Percentiles rank a stretch among this genome's conserved stretches.
These are phyloP conservation scores for Lactarius psammicola DNA, from an alignment of 768 basidiomycete species.

Conservation along the genomic window DNA sequence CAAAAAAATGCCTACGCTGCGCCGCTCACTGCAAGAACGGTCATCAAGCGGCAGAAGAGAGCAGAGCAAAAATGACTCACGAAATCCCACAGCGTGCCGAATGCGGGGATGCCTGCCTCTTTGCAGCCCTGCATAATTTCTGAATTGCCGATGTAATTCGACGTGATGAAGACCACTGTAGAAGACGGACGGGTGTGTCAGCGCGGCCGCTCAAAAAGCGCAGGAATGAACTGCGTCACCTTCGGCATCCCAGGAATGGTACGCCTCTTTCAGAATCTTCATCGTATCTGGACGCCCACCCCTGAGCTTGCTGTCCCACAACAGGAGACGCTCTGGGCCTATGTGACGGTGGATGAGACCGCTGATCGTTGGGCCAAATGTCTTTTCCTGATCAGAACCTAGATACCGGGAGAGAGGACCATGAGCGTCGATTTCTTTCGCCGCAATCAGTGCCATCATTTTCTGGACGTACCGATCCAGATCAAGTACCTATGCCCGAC, in stretches of 20 bases:
- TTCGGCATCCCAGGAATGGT: conserved; percentile 40
- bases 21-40: conserved; percentile 11
- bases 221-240: conserved; percentile 16
- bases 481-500: conserved; percentile 39
- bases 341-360: conserved; percentile 42
- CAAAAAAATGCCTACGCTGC: not conserved
- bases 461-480: conserved; percentile 37
- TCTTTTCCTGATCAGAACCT: conserved; percentile 46
- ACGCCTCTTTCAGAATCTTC: conserved; percentile 40
- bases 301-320: conserved; percentile 45
- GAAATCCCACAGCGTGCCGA: conserved; percentile 36
- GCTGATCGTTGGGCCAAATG: conserved; percentile 44
- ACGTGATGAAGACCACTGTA: conserved; percentile 45
- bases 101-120: conserved; percentile 39
- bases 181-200: not conserved
- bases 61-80: conserved; percentile 6
- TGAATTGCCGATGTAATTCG: conserved; percentile 42
- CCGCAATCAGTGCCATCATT: not conserved
- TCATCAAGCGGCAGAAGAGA: not conserved
- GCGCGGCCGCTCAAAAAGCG: too few relatives aligned
- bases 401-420: not conserved
- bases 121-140: conserved; percentile 45
- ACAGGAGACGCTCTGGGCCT: conserved; percentile 39
- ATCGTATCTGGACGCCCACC: conserved; percentile 43
- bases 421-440: not conserved